A percentile compares a stretch with the other conserved stretches of the same genome.
phyloP scores from a whole-genome alignment of 164 flowering plant genomes.

The Akebia trifoliata region DNA sequence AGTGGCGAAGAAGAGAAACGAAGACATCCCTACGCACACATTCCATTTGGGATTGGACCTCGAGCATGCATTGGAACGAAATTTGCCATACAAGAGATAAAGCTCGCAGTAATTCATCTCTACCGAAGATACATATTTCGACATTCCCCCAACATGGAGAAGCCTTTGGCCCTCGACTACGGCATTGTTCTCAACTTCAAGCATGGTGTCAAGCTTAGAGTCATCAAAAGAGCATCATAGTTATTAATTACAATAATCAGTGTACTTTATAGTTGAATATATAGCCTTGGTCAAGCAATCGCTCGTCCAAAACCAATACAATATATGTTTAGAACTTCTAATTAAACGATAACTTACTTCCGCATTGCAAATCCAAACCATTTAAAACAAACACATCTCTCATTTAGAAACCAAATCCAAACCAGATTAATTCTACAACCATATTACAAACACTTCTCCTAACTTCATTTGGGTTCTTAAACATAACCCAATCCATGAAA shows the following conservation, averaged over 20 bases:
- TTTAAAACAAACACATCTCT: neutral
- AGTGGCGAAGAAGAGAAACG: slow-evolving; percentile 63
- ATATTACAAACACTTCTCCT: neutral
- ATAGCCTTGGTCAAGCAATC: no score
- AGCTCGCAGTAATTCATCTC: slow-evolving; percentile 72
- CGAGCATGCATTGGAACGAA: slow-evolving; percentile 83
- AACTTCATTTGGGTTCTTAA: slow-evolving; percentile 1
- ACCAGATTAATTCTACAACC: slow-evolving; percentile 7
- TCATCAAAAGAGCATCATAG: slow-evolving; percentile 20
- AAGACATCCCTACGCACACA: slow-evolving; percentile 89
- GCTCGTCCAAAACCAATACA: no score
- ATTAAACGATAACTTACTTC: no score
- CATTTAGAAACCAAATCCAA: neutral
- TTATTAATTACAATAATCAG: neutral
- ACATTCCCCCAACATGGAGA: slow-evolving; percentile 77
- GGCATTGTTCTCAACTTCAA: slow-evolving; percentile 86
- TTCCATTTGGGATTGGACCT: slow-evolving; percentile 94
- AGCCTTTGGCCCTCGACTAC: slow-evolving; percentile 64
- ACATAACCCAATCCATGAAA: neutral
- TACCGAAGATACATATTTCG: slow-evolving; percentile 62
- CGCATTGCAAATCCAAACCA: no score
- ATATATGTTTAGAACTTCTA: no score
- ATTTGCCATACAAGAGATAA: slow-evolving; percentile 75
- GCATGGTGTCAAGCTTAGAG: slow-evolving; percentile 80
- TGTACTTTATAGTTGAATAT: neutral